These are phyloP conservation scores for Raffaelea deltoideospora DNA, from an alignment of 2,329 filamentous ascomycete species.

Conservation along the genomic window DNA sequence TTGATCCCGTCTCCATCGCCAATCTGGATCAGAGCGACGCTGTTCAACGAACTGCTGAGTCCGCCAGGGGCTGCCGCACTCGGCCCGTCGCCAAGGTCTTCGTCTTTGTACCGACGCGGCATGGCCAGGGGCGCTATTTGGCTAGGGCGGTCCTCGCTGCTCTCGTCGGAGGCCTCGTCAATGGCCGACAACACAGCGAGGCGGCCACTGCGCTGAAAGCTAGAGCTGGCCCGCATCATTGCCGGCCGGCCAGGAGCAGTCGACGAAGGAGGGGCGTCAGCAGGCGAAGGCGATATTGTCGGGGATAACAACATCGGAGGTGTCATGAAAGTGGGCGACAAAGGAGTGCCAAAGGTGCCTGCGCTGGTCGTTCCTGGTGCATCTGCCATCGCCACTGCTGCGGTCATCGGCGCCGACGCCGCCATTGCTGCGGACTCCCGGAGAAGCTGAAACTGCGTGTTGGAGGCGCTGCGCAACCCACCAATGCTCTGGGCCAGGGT, in stretches of 20 bases:
- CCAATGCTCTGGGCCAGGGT: constrained; percentile 77
- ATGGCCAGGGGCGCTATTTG: not conserved
- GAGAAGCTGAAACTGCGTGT: constrained; percentile 75
- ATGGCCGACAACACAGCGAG: constrained; percentile 41
- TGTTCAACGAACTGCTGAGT: not conserved
- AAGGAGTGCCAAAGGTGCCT: not conserved
- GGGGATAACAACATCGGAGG: constrained; percentile 1
- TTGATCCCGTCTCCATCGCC: too few relatives aligned
- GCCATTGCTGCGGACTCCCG: constrained; percentile 35
- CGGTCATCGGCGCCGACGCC: not conserved
- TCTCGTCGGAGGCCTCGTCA: constrained; percentile 45
- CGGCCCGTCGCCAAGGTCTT: not conserved
- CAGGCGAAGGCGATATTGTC: too few relatives aligned
- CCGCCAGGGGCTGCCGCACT: not conserved
- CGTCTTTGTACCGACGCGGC: not conserved
- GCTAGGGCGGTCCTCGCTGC: constrained; percentile 25
- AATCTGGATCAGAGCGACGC: too few relatives aligned
- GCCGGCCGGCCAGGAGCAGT: too few relatives aligned
- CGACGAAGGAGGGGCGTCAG: too few relatives aligned
- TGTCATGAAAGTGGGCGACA: not conserved
- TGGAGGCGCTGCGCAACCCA: constrained; percentile 75
- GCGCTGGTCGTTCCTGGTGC: too few relatives aligned
- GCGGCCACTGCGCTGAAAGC: constrained; percentile 23
- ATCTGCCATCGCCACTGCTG: not conserved
- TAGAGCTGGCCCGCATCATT: constrained; percentile 14